Evolutionary conservation across 441 rosid species (phyloP), one percentile per base, ranked within the genome.

Genomic region (Hura crepitans): DNA sequence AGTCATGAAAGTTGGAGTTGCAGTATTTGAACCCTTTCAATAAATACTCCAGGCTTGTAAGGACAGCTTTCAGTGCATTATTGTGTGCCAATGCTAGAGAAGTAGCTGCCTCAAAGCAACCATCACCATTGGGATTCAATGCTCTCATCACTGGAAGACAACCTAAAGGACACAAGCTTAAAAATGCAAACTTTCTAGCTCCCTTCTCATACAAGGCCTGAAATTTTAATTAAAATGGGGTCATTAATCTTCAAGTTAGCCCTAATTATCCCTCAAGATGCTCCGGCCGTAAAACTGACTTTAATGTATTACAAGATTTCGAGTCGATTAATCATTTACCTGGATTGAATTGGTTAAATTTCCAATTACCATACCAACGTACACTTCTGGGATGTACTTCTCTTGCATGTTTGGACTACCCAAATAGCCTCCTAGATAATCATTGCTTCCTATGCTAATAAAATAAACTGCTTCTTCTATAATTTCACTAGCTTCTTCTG

Each of bases 371-470:
- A 78, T 80, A 7, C 79, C 82, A 65, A 77, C 72, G 33, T 75
- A 86, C 9, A 59, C 66, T 62, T 81, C 79, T 4, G 83, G 84
- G 8, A 20, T 49, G 59, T 77, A 77, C 17, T 23, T 42, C 68
- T 77, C 75, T 69, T 72, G 82, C 82, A 70, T 77, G 62, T 65
- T 65, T 17, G 84, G 85, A 43, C 74, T 77, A 2, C 78, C 83
- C 1, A 83, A 22, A 63, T 86, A 86, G 42, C 88, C 88, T 11
- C 73, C 85, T 72, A 84, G 20, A 57, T 86, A 84, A 70, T 86
- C 90, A 55, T 86, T 86, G 77, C 88, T 84, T 73, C 84, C 88
- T 13, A 82, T 74, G 74, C 88, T 81, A 6, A 84, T 70, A 75
- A 86, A 83, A 64, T 84, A 86, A 59, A 84, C 86, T 22, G 87